Evolutionary conservation across 257 asterid species (phyloP).

Genomic region (Lavandula angustifolia): DNA sequence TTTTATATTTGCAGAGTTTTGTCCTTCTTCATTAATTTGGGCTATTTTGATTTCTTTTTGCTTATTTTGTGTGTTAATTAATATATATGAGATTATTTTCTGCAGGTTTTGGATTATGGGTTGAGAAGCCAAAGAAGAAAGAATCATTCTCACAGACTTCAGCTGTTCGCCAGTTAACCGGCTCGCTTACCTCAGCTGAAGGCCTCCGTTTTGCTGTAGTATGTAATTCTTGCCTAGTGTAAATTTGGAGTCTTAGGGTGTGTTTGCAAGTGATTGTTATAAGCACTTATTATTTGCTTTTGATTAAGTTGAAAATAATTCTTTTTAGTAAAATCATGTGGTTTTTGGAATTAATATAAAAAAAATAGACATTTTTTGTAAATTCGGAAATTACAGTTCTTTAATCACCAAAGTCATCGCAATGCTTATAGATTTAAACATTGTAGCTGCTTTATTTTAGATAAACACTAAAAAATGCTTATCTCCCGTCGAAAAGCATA

Average conservation of each 20-base stretch:
- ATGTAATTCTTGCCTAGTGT: slow-evolving; percentile 39
- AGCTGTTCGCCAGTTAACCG: slow-evolving; percentile 72
- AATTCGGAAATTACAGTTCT: too few relatives aligned
- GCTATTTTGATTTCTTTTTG: background rate
- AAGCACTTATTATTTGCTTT: too few relatives aligned
- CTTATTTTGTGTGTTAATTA: background rate
- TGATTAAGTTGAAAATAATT: too few relatives aligned
- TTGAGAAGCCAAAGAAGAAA: slow-evolving; percentile 40
- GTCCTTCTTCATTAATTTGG: background rate
- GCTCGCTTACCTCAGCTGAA: slow-evolving; percentile 62
- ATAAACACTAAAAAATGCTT: too few relatives aligned
- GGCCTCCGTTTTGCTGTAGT: slow-evolving; percentile 83
- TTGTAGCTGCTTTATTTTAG: too few relatives aligned
- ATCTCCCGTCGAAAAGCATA: too few relatives aligned
- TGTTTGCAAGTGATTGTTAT: too few relatives aligned
- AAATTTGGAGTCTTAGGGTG: slow-evolving; percentile 17
- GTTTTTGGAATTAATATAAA: too few relatives aligned
- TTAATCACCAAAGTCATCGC: too few relatives aligned
- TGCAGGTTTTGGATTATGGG: slow-evolving; percentile 41
- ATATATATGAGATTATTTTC: background rate
- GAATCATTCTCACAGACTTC: slow-evolving; percentile 42
- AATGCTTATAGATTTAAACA: too few relatives aligned
- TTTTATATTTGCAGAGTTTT: background rate
- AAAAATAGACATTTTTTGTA: too few relatives aligned
- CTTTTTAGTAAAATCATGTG: too few relatives aligned